Conservation (phyloP, 1,139 yeast species). For the Kodamaea fungicola region DNA sequence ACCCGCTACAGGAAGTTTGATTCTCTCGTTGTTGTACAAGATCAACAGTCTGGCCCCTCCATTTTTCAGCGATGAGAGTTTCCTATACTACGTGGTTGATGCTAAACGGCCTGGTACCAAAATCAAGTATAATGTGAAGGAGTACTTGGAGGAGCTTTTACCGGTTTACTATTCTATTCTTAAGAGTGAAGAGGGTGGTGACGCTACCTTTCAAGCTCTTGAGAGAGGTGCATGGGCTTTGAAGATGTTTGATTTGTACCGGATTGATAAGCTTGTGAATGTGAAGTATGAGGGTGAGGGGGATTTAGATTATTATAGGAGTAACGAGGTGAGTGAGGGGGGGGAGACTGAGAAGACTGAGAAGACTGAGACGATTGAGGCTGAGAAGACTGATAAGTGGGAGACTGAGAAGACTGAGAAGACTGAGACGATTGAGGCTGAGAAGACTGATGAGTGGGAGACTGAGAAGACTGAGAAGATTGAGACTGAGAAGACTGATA, state of each 20-base stretch:
- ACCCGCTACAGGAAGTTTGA: slow-evolving; percentile 48
- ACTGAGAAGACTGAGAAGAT: too few relatives aligned
- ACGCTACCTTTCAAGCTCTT: slow-evolving; percentile 16
- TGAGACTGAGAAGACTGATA: too few relatives aligned
- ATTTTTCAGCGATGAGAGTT: slow-evolving; percentile 49
- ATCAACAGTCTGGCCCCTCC: slow-evolving; percentile 35
- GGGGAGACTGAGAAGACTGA: too few relatives aligned
- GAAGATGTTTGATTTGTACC: slow-evolving; percentile 25
- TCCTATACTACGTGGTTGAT: slow-evolving; percentile 32
- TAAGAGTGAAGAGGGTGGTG: background rate
- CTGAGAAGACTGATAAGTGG: too few relatives aligned
- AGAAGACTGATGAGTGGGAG: too few relatives aligned
- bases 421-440: too few relatives aligned
- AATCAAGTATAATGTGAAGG: slow-evolving; percentile 41
- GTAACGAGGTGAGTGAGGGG: too few relatives aligned
- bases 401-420: too few relatives aligned
- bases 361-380: too few relatives aligned
- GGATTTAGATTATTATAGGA: slow-evolving; percentile 9
- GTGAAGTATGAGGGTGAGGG: slow-evolving; percentile 20
- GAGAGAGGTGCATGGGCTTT: slow-evolving; percentile 42
- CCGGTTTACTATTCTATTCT: slow-evolving; percentile 16
- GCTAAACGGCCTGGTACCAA: slow-evolving; percentile 26
- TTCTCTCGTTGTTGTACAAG: slow-evolving; percentile 30
- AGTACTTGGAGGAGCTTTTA: slow-evolving; percentile 35
- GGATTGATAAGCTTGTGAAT: slow-evolving; percentile 23